Conservation (phyloP, 176 grass and related monocot genomes). For the Metroxylon sagu region DNA sequence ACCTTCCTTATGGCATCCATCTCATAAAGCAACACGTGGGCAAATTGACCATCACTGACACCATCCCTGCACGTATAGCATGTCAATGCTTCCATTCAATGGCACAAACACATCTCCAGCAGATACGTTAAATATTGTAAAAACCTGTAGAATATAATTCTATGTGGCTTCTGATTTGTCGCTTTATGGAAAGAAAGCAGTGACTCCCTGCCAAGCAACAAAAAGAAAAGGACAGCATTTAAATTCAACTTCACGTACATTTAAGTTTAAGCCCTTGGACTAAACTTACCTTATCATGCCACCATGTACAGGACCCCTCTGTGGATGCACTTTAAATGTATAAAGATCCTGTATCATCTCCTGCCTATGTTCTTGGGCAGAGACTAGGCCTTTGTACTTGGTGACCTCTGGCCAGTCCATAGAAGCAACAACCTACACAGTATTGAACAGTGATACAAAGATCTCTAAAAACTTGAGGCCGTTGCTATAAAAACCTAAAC, state of each 20-base stretch:
- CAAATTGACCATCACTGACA: conserved; percentile 78
- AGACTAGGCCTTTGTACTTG: conserved; percentile 60
- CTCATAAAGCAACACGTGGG: conserved; percentile 48
- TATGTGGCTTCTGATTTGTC: conserved; percentile 15
- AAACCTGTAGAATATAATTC: conserved; percentile 94
- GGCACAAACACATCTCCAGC: too few species aligned
- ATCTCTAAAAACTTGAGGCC: too few species aligned
- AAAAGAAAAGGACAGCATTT: too few species aligned
- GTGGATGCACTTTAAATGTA: conserved; percentile 21
- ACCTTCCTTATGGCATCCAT: conserved; percentile 74
- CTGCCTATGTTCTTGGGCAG: conserved; percentile 48
- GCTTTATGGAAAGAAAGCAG: conserved; percentile 27
- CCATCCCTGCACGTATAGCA: conserved; percentile 45
- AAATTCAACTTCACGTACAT: too few species aligned
- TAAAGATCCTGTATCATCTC: conserved; percentile 76
- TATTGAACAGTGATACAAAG: too few species aligned
- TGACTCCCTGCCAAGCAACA: conserved; percentile 41
- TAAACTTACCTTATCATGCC: conserved; percentile 60
- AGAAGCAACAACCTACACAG: conserved; percentile 64
- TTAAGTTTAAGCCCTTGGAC: neutral
- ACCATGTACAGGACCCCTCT: conserved; percentile 12
- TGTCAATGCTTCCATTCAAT: too few species aligned
- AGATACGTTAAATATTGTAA: too few species aligned
- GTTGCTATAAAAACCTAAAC: too few species aligned
- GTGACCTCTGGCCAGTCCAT: conserved; percentile 71